A percentile compares a stretch with the other conserved stretches of the same genome.
phyloP scores from a whole-genome alignment of 768 basidiomycete genomes.

The Dentipellis fragilis region DNA sequence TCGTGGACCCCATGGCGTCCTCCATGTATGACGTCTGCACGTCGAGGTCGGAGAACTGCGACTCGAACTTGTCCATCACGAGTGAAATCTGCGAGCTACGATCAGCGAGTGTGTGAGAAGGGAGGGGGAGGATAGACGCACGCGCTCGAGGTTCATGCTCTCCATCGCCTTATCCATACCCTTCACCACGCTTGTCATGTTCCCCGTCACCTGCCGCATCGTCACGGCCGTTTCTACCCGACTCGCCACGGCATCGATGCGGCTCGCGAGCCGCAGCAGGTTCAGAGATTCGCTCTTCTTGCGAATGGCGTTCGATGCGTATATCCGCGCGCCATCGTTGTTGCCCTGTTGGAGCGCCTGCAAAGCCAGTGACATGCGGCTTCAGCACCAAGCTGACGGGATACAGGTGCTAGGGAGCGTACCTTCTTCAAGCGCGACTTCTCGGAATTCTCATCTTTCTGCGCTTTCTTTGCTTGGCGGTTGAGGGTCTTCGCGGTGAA shows the following conservation, averaged over 20 bases:
- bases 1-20: constrained; percentile 88
- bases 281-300: constrained; percentile 96
- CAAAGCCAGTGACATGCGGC: background rate
- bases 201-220: constrained; percentile 93
- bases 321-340: constrained; percentile 93
- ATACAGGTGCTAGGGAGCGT: constrained; percentile 4
- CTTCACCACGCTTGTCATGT: constrained; percentile 91
- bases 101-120: constrained; percentile 75
- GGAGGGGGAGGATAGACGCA: constrained; percentile 28
- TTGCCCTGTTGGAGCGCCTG: constrained; percentile 96
- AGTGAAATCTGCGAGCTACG: constrained; percentile 89
- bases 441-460: constrained; percentile 89
- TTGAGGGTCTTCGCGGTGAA: constrained; percentile 96
- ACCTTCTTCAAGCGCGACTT: constrained; percentile 93
- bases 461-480: constrained; percentile 93
- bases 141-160: constrained; percentile 95
- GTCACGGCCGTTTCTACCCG: constrained; percentile 97
- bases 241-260: constrained; percentile 95
- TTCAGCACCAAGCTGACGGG: too few species aligned
- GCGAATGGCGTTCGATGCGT: constrained; percentile 94
- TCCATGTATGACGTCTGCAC: constrained; percentile 99
- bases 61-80: constrained; percentile 99
- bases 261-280: constrained; percentile 77
- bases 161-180: constrained; percentile 99
- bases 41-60: constrained; percentile 93